Evolutionary conservation across 2,329 filamentous ascomycete species (phyloP).

Genomic region (Xylaria sp.): DNA sequence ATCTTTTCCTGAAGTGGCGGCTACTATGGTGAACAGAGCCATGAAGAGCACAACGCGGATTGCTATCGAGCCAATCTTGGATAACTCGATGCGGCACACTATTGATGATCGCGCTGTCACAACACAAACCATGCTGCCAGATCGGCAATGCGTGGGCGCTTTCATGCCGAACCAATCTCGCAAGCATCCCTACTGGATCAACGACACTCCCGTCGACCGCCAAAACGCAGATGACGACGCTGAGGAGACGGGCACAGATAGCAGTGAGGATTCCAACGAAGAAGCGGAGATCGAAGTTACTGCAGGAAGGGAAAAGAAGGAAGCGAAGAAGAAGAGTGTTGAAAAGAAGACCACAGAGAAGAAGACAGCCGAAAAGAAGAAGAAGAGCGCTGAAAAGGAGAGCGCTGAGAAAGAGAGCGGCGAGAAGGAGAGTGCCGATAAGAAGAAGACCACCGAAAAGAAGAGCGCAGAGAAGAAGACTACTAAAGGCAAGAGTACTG

Average conservation of each 20-base stretch:
- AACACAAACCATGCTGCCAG: slow-evolving; percentile 16
- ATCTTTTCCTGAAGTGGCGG: slow-evolving; percentile 15
- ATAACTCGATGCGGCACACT: not conserved
- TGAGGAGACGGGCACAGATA: not conserved
- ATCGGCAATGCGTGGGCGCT: not conserved
- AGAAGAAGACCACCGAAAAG: not conserved
- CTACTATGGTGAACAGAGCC: slow-evolving; percentile 24
- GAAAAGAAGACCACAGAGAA: not conserved
- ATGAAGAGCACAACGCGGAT: slow-evolving; percentile 36
- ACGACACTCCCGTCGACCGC: not conserved
- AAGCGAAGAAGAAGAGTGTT: not conserved
- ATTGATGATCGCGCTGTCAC: not conserved
- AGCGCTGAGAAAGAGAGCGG: not conserved
- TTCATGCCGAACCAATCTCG: slow-evolving; percentile 3
- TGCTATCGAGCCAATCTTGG: slow-evolving; percentile 38
- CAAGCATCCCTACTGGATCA: slow-evolving; percentile 1
- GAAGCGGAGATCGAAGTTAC: not conserved
- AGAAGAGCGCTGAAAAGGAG: not conserved
- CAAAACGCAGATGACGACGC: not conserved
- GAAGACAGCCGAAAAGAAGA: not conserved
- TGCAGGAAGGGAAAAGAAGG: not conserved
- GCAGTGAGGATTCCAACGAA: too few species aligned
- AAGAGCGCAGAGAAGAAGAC: not conserved
- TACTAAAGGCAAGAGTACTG: not conserved
- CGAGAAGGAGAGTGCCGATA: not conserved